Evolutionary conservation across 352 stramenopile species (phyloP).

Genomic region (Plasmopara muralis): DNA sequence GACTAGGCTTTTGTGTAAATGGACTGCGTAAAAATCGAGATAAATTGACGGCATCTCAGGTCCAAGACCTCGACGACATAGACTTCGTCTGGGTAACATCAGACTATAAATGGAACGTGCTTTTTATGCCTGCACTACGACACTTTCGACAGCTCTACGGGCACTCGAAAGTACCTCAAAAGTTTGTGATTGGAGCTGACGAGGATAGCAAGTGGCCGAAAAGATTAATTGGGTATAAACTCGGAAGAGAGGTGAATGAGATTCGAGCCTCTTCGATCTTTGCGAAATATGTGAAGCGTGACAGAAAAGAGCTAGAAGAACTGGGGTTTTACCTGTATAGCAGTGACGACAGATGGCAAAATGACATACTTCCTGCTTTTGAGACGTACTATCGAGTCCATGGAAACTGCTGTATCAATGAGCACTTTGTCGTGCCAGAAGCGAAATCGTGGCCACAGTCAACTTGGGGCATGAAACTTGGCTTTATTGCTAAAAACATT

Average conservation of each 20-base stretch:
- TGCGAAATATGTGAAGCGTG: conserved; percentile 25
- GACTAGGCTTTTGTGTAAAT: conserved; percentile 33
- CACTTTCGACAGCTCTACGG: conserved; percentile 32
- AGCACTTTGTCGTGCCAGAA: conserved; percentile 36
- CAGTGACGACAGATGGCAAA: conserved; percentile 43
- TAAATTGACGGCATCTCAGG: conserved; percentile 20
- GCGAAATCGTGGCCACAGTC: conserved; percentile 20
- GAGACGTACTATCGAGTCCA: conserved; percentile 33
- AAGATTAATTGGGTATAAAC: conserved; percentile 26
- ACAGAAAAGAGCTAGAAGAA: conserved; percentile 26
- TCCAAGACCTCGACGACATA: conserved; percentile 30
- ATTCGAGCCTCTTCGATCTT: conserved; percentile 31
- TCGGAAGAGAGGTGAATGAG: conserved; percentile 46
- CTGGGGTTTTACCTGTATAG: conserved; percentile 48
- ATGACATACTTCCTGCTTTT: conserved; percentile 43
- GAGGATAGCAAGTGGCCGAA: conserved; percentile 21
- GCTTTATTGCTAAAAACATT: conserved; percentile 55
- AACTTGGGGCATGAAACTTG: conserved; percentile 28
- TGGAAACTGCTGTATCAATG: conserved; percentile 35
- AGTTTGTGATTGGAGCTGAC: conserved; percentile 27
- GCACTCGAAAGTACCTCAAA: conserved; percentile 33
- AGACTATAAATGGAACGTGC: conserved; percentile 30
- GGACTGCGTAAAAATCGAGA: conserved; percentile 24
- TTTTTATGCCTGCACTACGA: conserved; percentile 36
- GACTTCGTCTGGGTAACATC: conserved; percentile 34